Base-by-base conservation (phyloP, 2,329 filamentous ascomycete genomes). In the Chaetomium strumarium region DNA sequence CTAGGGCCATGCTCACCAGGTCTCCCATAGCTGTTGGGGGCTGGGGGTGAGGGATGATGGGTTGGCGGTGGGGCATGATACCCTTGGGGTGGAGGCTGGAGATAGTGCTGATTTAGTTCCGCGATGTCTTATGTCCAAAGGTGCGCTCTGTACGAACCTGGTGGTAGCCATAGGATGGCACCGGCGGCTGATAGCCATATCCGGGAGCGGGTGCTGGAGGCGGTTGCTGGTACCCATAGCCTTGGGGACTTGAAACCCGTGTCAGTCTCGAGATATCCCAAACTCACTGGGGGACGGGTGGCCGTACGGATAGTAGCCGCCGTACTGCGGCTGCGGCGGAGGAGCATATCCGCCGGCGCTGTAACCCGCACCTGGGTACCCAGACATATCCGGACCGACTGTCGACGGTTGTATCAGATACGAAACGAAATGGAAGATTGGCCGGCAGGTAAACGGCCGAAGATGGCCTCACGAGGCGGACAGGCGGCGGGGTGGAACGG, bases 301-400 rank as follows among this genome's bases (percentile, higher is more conserved):
- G 64, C 63, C 72, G 60, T 75, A 80, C 75, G 77, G 75, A 62
- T 79, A 79, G 64, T 76, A 77, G 60, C 69, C 66, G 55, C 66
- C 67, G 58, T 69, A 68, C 57, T 76, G 76, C 64, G 75, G 73
- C 59, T 77, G 73, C 50, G 68, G 68, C 31, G 57, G 60, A 14
- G 60, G 57, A 31, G 58, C 65, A 55, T 71, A 75, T 65, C 71
- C 71, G 57, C 76, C 76, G 65, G 72, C 71, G 53, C 74, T 71
- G 63, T 83, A 82, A 44, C 72, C 70, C 55, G 73, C 67, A 55
- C 76, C 75, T 59, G 79, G 80, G 66, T 83, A 85, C 64, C 80
- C 81, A 60, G 83, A 84, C 83, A 85, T 86, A 60, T 62, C 55
- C 49, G 36, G 31, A 29, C 34, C 37, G 39, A 41, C 41, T 37